Evolutionary conservation across 441 rosid genomes (phyloP), one percentile per base, ranked within the genome.

Genomic region (Gossypium gossypioides): DNA sequence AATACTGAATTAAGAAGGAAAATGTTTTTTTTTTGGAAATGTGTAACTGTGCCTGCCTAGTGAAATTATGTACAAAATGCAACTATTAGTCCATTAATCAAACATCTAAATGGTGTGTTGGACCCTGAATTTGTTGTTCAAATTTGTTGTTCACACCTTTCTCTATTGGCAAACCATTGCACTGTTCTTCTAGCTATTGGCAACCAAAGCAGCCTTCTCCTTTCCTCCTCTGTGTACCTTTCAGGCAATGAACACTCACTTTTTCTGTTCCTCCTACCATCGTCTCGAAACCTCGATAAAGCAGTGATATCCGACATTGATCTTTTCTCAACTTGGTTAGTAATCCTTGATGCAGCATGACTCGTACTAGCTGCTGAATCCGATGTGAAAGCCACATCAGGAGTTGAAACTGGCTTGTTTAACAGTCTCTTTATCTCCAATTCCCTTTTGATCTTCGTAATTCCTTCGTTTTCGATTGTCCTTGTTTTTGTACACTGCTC

Each of bases 161-260:
- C 92, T 81, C 93, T 88, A 61, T 83, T 87, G 56, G 89, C 94
- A 82, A 86, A 89, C 99, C 99, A 90, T 24, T 84, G 86, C 70
- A 87, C 87, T 7, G 97, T 89, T 77, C 81, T 92, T 77, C 83
- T 82, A 1, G 93, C 97, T 67, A 95, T 95, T 7, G 95, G 96
- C 75, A 95, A 70, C 99, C 99, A 92, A 62, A 84, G 70, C 79
- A 77, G 81, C 82, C 95, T 82, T 76, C 54, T 77, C 71, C 88
- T 89, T 40, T 89, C 93, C 46, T 87, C 89, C 44, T 77, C 64
- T 40, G 34, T 74, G 70, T 74, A 74, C 1, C 52, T 80, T 37
- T 78, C 84, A 25, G 32, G 72, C 54, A 60, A 54, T 57, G 79
- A 72, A 75, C 81, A 68, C 65, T 81, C 88, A 32, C 62, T 48